Conservation (phyloP, 257 asterid species). For the Gardenia jasminoides region DNA sequence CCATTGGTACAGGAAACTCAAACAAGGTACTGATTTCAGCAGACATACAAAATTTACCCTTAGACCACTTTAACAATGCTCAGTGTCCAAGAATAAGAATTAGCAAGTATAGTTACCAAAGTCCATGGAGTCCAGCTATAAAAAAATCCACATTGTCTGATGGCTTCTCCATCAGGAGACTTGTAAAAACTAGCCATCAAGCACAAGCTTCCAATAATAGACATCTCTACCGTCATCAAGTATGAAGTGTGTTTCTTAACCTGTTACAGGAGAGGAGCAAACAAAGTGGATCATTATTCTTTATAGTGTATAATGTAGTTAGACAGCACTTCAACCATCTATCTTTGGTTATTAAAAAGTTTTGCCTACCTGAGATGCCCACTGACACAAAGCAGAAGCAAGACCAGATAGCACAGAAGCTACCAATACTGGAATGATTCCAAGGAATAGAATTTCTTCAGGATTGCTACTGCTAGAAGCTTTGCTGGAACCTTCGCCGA, state of each 20-base stretch:
- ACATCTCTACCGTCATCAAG: slow-evolving; percentile 98
- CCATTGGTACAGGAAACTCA: background rate
- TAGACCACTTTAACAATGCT: background rate
- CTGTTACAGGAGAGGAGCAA: slow-evolving; percentile 32
- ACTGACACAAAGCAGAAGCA: slow-evolving; percentile 97
- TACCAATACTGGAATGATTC: slow-evolving; percentile 79
- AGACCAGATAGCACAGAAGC: slow-evolving; percentile 96
- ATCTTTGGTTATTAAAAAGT: background rate
- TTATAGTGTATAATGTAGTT: background rate
- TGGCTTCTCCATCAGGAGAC: slow-evolving; percentile 91
- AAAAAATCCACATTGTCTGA: slow-evolving; percentile 74
- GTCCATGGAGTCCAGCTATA: slow-evolving; percentile 88
- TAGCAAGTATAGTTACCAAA: slow-evolving; percentile 47
- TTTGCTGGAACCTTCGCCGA: slow-evolving; percentile 94
- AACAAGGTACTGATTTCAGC: background rate
- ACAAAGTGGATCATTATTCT: background rate
- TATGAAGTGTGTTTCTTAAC: slow-evolving; percentile 87
- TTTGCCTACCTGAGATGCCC: slow-evolving; percentile 90
- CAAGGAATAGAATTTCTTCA: slow-evolving; percentile 72
- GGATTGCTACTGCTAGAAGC: slow-evolving; percentile 55
- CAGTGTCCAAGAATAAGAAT: slow-evolving; percentile 5
- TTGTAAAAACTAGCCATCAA: slow-evolving; percentile 76
- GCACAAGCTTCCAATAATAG: slow-evolving; percentile 90
- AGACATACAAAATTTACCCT: background rate
- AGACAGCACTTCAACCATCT: background rate